A percentile compares a stretch with the other conserved stretches of the same genome.
Conservation (phyloP, 495 filamentous ascomycete genomes). For the Penicillium taxi region DNA sequence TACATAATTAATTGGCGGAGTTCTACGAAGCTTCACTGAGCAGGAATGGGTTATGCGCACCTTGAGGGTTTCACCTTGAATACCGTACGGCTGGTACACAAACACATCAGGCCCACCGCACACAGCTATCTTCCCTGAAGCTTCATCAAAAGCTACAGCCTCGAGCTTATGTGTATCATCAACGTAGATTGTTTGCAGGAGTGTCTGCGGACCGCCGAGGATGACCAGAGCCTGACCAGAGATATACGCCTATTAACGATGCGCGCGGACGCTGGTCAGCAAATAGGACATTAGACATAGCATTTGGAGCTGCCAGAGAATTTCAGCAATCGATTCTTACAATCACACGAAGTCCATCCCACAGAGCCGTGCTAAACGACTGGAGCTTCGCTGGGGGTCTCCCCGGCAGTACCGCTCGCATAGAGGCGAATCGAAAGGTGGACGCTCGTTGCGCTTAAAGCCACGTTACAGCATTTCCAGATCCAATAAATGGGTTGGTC, state of each 20-base stretch:
- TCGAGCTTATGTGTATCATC: conserved; percentile 64
- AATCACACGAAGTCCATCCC: conserved; percentile 72
- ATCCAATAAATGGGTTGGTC: no score
- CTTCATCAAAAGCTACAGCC: conserved; percentile 68
- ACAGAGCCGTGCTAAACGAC: conserved; percentile 78
- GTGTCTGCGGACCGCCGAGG: conserved; percentile 61
- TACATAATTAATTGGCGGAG: conserved; percentile 6
- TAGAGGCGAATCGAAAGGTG: conserved; percentile 32
- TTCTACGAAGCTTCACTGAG: background rate
- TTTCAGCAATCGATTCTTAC: conserved; percentile 39
- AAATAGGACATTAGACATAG: background rate
- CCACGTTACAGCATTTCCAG: conserved; percentile 36
- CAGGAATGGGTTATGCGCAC: conserved; percentile 17
- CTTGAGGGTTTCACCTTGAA: conserved; percentile 54
- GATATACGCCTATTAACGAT: conserved; percentile 64
- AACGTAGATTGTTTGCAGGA: conserved; percentile 87
- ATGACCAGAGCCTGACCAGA: conserved; percentile 81
- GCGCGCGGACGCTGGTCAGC: conserved; percentile 13
- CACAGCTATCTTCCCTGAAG: conserved; percentile 76
- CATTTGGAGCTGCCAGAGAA: conserved; percentile 3
- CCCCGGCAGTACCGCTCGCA: conserved; percentile 82
- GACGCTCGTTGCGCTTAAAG: conserved; percentile 23
- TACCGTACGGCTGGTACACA: conserved; percentile 71
- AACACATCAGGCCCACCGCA: conserved; percentile 57
- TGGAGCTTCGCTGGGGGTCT: conserved; percentile 83